A percentile compares a stretch with the other conserved stretches of the same genome.
phyloP scores from a whole-genome alignment of 2,329 filamentous ascomycete genomes.

The Pseudocercospora pini-densiflorae region DNA sequence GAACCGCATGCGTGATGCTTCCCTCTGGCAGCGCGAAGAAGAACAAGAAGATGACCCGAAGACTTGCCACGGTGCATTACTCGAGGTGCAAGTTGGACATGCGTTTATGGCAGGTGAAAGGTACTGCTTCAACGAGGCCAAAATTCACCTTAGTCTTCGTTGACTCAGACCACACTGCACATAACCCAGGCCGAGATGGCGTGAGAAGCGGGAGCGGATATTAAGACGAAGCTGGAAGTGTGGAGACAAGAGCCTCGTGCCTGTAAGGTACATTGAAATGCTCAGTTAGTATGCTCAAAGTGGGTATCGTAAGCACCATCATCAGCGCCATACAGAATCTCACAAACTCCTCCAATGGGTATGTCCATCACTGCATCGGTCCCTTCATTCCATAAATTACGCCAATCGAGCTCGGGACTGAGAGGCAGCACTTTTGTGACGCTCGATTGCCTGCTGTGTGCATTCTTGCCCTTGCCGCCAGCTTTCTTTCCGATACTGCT shows the following conservation, averaged over 20 bases:
- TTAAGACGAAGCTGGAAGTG: background rate
- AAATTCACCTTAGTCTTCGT: background rate
- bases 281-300: slow-evolving; percentile 12
- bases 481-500: slow-evolving; percentile 42
- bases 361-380: slow-evolving; percentile 99
- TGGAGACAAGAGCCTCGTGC: background rate
- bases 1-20: background rate
- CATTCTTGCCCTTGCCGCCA: slow-evolving; percentile 39
- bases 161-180: background rate
- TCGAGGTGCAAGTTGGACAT: background rate
- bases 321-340: slow-evolving; percentile 78
- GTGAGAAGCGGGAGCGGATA: background rate
- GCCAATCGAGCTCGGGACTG: slow-evolving; percentile 67
- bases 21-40: background rate
- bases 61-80: background rate
- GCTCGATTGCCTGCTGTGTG: slow-evolving; percentile 44
- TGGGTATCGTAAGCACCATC: slow-evolving; percentile 27
- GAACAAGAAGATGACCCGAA: background rate
- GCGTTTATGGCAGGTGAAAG: background rate
- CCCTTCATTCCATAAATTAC: slow-evolving; percentile 82
- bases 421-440: slow-evolving; percentile 31
- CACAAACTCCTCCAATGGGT: slow-evolving; percentile 90
- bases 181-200: background rate
- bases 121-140: no score
- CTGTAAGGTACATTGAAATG: background rate